Conservation (phyloP, 768 basidiomycete genomes). For the Asterophora parasitica region DNA sequence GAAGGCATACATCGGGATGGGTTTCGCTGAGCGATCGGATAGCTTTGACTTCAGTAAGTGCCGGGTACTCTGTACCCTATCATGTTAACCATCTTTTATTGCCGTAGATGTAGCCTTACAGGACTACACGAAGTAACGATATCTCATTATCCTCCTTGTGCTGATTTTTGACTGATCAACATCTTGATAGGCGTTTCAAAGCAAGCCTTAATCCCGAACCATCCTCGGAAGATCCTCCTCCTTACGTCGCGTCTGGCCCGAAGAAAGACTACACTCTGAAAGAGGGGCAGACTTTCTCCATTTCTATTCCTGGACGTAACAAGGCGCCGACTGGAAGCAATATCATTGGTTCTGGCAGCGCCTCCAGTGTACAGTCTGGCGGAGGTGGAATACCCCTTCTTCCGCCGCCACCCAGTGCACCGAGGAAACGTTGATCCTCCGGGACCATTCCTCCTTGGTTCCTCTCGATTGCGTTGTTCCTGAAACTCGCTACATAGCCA, state of each 20-base stretch:
- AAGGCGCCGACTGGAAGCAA: constrained; percentile 33
- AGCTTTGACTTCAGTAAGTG: constrained; percentile 89
- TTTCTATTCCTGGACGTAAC: constrained; percentile 79
- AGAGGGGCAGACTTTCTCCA: constrained; percentile 92
- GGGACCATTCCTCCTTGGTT: background rate
- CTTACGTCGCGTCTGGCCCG: constrained; percentile 68
- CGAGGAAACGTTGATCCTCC: constrained; percentile 33
- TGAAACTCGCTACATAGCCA: background rate
- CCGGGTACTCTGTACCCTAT: background rate
- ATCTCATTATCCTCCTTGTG: background rate
- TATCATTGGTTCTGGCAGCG: constrained; percentile 33
- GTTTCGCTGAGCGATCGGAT: constrained; percentile 83
- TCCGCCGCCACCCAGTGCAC: constrained; percentile 77
- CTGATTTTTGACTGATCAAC: constrained; percentile 8
- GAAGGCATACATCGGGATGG: constrained; percentile 92
- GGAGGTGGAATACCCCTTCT: constrained; percentile 60
- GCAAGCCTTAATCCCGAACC: constrained; percentile 54
- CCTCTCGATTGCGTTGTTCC: background rate
- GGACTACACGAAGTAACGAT: constrained; percentile 72
- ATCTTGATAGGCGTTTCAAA: constrained; percentile 48
- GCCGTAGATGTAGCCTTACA: constrained; percentile 74
- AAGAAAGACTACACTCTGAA: constrained; percentile 94
- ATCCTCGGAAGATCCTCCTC: constrained; percentile 46
- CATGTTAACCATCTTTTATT: constrained; percentile 6
- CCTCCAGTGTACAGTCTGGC: constrained; percentile 20